phyloP scores from a whole-genome alignment of 148 eudicot species.

The Vaccinium vitisidaea region DNA sequence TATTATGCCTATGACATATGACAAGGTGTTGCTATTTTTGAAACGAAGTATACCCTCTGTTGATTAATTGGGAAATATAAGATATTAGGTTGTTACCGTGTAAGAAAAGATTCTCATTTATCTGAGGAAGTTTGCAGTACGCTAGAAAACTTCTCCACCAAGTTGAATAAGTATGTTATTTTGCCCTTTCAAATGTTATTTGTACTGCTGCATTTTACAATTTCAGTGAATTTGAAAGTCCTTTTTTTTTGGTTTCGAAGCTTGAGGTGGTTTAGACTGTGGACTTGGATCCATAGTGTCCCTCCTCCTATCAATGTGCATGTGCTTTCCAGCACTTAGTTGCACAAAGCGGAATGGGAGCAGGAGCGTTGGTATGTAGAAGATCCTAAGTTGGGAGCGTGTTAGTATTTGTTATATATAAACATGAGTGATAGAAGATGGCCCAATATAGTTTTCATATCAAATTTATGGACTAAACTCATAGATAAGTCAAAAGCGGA shows the following conservation, averaged over 20 bases:
- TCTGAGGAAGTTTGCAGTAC: background rate
- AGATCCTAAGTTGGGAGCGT: too few species aligned
- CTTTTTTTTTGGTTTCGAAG: background rate
- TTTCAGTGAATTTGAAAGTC: background rate
- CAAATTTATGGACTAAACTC: too few species aligned
- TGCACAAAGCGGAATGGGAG: too few species aligned
- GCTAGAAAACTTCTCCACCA: background rate
- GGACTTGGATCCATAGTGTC: background rate
- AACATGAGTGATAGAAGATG: too few species aligned
- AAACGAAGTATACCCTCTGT: background rate
- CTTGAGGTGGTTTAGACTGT: background rate
- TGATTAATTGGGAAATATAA: background rate
- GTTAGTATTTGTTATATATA: too few species aligned
- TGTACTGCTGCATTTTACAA: background rate
- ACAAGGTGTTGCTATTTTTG: background rate
- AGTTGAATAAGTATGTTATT: background rate
- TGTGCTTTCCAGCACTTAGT: background rate
- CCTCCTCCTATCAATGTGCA: background rate
- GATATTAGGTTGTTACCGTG: background rate
- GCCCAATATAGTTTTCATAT: too few species aligned
- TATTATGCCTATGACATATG: background rate
- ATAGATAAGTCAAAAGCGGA: too few species aligned
- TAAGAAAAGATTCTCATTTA: background rate
- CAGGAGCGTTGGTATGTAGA: too few species aligned
- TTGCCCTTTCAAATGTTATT: background rate